Percentiles rank a stretch among this genome's conserved stretches.
Evolutionary conservation across 768 basidiomycete genomes (phyloP).

Genomic region (Kwoniella pini): DNA sequence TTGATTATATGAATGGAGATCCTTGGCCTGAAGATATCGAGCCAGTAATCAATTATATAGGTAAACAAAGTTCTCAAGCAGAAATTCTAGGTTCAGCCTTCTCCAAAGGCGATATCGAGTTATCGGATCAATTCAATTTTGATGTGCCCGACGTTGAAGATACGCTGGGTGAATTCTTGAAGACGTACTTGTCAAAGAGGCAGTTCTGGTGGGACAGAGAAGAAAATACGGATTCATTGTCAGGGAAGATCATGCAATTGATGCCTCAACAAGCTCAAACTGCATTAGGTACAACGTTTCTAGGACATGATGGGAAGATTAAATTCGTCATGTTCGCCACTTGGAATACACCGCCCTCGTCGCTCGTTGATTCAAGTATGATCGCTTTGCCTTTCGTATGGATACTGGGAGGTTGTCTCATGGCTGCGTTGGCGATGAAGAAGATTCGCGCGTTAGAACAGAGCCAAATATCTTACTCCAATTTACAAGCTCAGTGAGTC

Average conservation of each 20-base stretch:
- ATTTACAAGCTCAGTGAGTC: constrained; percentile 51
- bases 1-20: constrained; percentile 34
- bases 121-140: constrained; percentile 16
- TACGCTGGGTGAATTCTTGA: constrained; percentile 27
- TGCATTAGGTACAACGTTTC: constrained; percentile 28
- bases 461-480: constrained; percentile 47
- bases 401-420: constrained; percentile 38
- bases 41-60: constrained; percentile 38
- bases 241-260: constrained; percentile 28
- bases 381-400: constrained; percentile 36
- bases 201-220: constrained; percentile 44
- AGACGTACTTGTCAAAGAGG: constrained; percentile 22
- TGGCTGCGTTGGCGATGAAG: constrained; percentile 41
- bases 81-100: constrained; percentile 24
- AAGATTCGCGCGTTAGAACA: constrained; percentile 42
- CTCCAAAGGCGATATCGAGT: not conserved
- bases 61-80: not conserved
- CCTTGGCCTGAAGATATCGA: constrained; percentile 36
- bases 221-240: constrained; percentile 25
- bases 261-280: constrained; percentile 36
- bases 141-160: constrained; percentile 1
- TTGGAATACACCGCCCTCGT: constrained; percentile 40
- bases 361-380: constrained; percentile 31
- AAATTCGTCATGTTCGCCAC: constrained; percentile 38
- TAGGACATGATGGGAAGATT: constrained; percentile 37